Conservation (phyloP, 2,329 filamentous ascomycete genomes). For the Trichoderma harzianum region DNA sequence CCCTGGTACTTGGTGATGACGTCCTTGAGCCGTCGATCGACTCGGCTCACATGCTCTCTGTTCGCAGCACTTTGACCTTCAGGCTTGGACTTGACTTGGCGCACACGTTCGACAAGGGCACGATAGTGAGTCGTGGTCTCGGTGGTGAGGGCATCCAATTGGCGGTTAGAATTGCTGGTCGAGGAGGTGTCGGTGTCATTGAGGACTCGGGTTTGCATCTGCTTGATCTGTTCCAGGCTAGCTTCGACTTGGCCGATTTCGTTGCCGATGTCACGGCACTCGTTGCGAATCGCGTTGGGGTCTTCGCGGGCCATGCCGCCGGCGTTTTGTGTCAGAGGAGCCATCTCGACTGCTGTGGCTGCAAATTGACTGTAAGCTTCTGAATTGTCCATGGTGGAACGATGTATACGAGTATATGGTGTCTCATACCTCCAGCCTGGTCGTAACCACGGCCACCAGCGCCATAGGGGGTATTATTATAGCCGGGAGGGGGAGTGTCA, state of each 20-base stretch:
- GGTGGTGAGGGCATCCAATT: conserved; percentile 69
- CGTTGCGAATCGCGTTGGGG: conserved; percentile 77
- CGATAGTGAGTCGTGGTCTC: conserved; percentile 84
- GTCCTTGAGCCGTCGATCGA: conserved; percentile 74
- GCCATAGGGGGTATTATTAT: conserved; percentile 24
- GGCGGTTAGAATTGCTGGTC: conserved; percentile 61
- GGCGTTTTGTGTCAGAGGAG: conserved; percentile 55
- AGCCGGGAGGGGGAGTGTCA: conserved; percentile 12
- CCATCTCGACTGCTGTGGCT: conserved; percentile 66
- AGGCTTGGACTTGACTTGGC: conserved; percentile 75
- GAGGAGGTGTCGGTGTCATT: conserved; percentile 70
- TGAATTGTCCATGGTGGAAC: background rate
- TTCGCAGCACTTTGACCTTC: conserved; percentile 73
- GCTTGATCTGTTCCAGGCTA: conserved; percentile 68
- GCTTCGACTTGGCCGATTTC: conserved; percentile 71
- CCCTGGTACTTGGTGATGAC: conserved; percentile 80
- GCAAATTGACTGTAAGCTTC: background rate
- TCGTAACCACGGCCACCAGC: conserved; percentile 24
- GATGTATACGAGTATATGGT: background rate
- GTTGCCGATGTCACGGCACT: conserved; percentile 75
- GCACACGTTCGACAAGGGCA: conserved; percentile 73
- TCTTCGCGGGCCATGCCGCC: conserved; percentile 49
- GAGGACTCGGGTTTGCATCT: conserved; percentile 68
- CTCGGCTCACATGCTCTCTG: conserved; percentile 73
- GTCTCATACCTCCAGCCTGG: conserved; percentile 29